Conservation (phyloP, 371 early-diverging fungal genomes). For the Capniomyces stellatus region DNA sequence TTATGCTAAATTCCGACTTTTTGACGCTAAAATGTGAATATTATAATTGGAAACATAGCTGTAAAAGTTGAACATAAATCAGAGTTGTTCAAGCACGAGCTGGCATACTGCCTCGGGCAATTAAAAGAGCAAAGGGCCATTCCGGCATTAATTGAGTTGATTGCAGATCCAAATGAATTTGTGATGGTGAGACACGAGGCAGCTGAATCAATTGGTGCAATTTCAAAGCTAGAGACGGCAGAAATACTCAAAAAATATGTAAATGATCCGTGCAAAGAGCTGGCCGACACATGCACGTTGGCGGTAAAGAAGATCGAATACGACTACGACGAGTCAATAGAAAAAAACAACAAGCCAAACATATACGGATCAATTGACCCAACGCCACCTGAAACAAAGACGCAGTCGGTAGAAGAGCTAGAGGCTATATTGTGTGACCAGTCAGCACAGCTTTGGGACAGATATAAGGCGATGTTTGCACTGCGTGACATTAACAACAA, state of each 20-base stretch:
- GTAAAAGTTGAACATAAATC: conserved; percentile 55
- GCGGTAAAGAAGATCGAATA: conserved; percentile 78
- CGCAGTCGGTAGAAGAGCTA: conserved; percentile 42
- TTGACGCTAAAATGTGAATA: too few relatives aligned
- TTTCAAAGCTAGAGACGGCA: conserved; percentile 49
- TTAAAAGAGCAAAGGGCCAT: conserved; percentile 79
- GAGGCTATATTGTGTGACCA: conserved; percentile 48
- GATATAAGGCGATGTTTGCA: conserved; percentile 98
- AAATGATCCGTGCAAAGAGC: conserved; percentile 40
- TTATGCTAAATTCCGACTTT: too few relatives aligned
- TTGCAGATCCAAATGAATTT: conserved; percentile 45
- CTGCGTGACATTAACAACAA: conserved; percentile 77
- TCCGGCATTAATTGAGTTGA: conserved; percentile 42
- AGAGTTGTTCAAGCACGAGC: conserved; percentile 94
- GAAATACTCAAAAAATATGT: conserved; percentile 52
- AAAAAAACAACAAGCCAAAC: background rate
- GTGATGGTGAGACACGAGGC: conserved; percentile 99
- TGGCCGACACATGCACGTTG: conserved; percentile 89
- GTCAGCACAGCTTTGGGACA: conserved; percentile 60
- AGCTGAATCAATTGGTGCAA: conserved; percentile 95
- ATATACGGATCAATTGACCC: conserved; percentile 76
- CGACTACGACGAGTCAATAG: conserved; percentile 28
- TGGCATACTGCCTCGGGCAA: conserved; percentile 98
- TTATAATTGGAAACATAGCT: too few relatives aligned
- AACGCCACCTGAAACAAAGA: conserved; percentile 57